A percentile compares a stretch with the other conserved stretches of the same genome.
phyloP scores from a whole-genome alignment of 2,329 filamentous ascomycete genomes.

The Cryphonectria parasitica region DNA sequence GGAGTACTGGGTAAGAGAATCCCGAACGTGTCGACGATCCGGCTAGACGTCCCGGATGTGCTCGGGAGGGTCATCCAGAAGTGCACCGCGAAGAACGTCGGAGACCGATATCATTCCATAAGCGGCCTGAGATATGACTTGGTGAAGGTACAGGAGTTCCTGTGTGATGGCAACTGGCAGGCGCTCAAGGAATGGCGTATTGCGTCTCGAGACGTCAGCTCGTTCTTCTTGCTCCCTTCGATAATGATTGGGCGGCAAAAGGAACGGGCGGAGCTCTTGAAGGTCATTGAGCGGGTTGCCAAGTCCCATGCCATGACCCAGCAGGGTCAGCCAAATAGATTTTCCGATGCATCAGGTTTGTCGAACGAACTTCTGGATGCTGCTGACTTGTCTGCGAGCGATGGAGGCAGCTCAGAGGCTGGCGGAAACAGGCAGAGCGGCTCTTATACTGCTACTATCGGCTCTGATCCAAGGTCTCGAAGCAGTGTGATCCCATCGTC shows the following conservation, averaged over 20 bases:
- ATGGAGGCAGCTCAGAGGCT: conserved; percentile 62
- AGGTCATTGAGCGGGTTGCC: conserved; percentile 76
- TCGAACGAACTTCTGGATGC: conserved; percentile 53
- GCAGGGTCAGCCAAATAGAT: conserved; percentile 47
- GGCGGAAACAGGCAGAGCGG: conserved; percentile 53
- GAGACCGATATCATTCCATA: conserved; percentile 86
- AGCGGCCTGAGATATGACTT: conserved; percentile 86
- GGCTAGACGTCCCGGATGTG: conserved; percentile 83
- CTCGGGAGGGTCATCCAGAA: conserved; percentile 84
- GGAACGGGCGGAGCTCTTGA: conserved; percentile 72
- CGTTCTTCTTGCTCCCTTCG: conserved; percentile 85
- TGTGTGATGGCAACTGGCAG: conserved; percentile 74
- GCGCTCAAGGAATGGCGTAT: conserved; percentile 76
- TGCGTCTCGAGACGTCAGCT: conserved; percentile 84
- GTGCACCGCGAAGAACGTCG: conserved; percentile 87
- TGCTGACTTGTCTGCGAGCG: conserved; percentile 59
- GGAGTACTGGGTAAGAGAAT: conserved; percentile 81
- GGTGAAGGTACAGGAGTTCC: conserved; percentile 70
- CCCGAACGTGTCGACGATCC: conserved; percentile 73
- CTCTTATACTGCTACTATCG: conserved; percentile 52
- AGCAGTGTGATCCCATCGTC: conserved; percentile 49
- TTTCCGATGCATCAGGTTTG: conserved; percentile 59
- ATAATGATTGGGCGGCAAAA: conserved; percentile 78
- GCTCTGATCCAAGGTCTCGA: conserved; percentile 47
- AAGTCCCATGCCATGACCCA: conserved; percentile 61